Evolutionary conservation across 495 filamentous ascomycete genomes (phyloP).

Genomic region (Astrothelium macrocarpum): DNA sequence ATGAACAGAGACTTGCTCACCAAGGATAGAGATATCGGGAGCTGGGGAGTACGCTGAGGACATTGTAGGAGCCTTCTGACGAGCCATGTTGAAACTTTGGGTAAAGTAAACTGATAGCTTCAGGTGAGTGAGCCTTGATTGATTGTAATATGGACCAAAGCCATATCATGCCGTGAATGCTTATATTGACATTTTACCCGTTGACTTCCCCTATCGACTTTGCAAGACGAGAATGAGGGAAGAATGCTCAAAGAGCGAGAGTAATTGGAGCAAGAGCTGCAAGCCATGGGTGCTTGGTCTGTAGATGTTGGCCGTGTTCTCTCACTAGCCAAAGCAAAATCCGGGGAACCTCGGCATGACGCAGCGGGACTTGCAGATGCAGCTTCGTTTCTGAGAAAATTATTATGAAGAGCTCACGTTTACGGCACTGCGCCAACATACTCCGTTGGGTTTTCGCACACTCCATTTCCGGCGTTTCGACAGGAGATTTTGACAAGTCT

Average conservation of each 20-base stretch:
- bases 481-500: too few relatives aligned
- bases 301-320: background rate
- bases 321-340: background rate
- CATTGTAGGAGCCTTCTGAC: background rate
- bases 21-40: slow-evolving; percentile 75
- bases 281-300: background rate
- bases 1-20: slow-evolving; percentile 68
- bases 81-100: background rate
- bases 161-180: too few relatives aligned
- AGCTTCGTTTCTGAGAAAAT: background rate
- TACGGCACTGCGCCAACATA: too few relatives aligned
- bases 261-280: too few relatives aligned
- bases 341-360: slow-evolving; percentile 1
- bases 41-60: slow-evolving; percentile 39
- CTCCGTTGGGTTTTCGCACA: too few relatives aligned
- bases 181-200: too few relatives aligned
- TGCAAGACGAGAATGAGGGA: too few relatives aligned
- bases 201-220: too few relatives aligned
- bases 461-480: too few relatives aligned
- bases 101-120: background rate
- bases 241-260: too few relatives aligned
- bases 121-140: background rate
- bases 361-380: background rate
- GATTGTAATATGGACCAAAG: background rate
- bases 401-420: background rate